Evolutionary conservation across 441 rosid species (phyloP).

Genomic region (Brassica hybrid): DNA sequence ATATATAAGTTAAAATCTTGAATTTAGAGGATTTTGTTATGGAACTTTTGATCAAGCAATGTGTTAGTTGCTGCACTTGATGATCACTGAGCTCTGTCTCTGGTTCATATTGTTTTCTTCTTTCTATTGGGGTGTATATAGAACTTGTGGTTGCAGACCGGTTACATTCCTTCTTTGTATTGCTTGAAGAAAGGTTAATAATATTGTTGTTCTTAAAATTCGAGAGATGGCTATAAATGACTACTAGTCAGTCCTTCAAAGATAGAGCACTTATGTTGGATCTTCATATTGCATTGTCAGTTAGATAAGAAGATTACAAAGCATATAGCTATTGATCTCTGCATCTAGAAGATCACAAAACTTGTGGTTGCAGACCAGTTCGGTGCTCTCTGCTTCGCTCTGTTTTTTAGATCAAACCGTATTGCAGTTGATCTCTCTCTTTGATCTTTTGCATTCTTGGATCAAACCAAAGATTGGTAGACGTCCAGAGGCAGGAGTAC

Average conservation of each 20-base stretch:
- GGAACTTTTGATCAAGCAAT: conserved; percentile 37
- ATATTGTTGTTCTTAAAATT: not conserved
- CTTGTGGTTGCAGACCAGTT: not conserved
- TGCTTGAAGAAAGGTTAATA: not conserved
- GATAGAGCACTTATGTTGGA: not conserved
- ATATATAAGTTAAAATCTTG: conserved; percentile 21
- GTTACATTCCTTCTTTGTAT: not conserved
- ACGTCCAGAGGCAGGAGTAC: not conserved
- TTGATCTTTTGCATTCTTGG: not conserved
- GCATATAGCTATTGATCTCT: not conserved
- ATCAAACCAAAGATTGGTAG: not conserved
- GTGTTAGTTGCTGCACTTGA: conserved; percentile 35
- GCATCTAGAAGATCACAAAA: no score
- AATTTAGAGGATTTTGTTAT: conserved; percentile 32
- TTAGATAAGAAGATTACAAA: not conserved
- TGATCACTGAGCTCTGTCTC: conserved; percentile 30
- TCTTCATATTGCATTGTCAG: not conserved
- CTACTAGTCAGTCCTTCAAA: not conserved
- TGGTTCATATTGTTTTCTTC: conserved; percentile 3
- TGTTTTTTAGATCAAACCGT: not conserved
- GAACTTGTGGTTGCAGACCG: conserved; percentile 7
- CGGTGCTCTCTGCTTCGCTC: not conserved
- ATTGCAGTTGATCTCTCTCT: not conserved
- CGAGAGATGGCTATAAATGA: not conserved
- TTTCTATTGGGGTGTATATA: conserved; percentile 32